A percentile compares a stretch with the other conserved stretches of the same genome.
Evolutionary conservation across 176 grass and related monocot species (phyloP).

Genomic region (Dactylis glomerata): DNA sequence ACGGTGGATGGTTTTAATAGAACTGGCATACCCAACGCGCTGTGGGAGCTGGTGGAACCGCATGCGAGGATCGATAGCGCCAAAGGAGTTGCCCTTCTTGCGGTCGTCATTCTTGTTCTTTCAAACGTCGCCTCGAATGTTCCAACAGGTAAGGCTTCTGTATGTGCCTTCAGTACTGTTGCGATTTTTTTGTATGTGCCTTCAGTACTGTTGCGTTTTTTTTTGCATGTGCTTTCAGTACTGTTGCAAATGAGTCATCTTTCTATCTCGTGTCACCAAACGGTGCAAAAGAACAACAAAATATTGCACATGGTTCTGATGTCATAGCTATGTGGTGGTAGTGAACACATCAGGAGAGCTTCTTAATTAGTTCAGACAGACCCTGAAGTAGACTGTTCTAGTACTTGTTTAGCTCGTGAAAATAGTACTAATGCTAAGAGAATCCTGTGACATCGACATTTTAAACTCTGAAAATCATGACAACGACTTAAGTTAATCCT

Average conservation of each 20-base stretch:
- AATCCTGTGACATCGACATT: neutral
- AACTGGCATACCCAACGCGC: slow-evolving; percentile 77
- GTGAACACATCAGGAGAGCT: neutral
- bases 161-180: neutral
- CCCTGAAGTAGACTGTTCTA: neutral
- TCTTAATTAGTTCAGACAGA: neutral
- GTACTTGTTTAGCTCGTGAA: neutral
- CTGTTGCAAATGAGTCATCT: neutral
- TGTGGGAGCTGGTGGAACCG: slow-evolving; percentile 87
- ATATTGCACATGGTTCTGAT: neutral
- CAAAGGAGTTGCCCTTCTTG: slow-evolving; percentile 59
- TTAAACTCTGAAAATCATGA: neutral
- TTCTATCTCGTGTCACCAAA: neutral
- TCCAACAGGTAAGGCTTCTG: slow-evolving; percentile 62
- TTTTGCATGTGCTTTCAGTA: neutral
- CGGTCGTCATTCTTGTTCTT: slow-evolving; percentile 71
- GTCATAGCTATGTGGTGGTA: neutral
- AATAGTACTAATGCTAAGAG: neutral
- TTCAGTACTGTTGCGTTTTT: neutral
- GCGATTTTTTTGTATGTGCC: no score
- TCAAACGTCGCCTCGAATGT: slow-evolving; percentile 98
- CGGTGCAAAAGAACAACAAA: neutral
- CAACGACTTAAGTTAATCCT: neutral
- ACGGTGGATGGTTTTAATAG: slow-evolving; percentile 92
- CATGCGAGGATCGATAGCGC: slow-evolving; percentile 64